Evolutionary conservation across 805 yeast species (phyloP).

Genomic region (Ogataea zsoltii): DNA sequence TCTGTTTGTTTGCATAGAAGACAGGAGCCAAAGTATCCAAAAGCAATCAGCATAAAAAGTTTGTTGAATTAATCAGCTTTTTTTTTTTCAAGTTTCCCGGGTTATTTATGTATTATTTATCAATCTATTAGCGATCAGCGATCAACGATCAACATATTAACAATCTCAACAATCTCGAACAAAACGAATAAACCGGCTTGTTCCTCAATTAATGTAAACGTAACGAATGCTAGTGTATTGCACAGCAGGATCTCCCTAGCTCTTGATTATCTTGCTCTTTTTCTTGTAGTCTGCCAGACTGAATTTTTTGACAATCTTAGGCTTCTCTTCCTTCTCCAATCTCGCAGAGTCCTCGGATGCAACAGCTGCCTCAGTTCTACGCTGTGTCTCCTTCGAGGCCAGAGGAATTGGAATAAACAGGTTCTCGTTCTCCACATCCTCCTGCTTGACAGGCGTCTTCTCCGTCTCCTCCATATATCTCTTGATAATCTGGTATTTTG

Average conservation of each 20-base stretch:
- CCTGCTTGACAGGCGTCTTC: neutral
- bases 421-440: constrained; percentile 3
- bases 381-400: constrained; percentile 12
- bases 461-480: constrained; percentile 14
- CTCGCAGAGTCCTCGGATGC: constrained; percentile 10
- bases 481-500: constrained; percentile 26
- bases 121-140: neutral
- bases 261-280: constrained; percentile 29
- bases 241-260: constrained; percentile 6
- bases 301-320: constrained; percentile 53
- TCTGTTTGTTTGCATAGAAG: constrained; percentile 1
- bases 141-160: no score
- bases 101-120: neutral
- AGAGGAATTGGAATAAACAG: constrained; percentile 19
- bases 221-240: constrained; percentile 4
- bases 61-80: constrained; percentile 22
- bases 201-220: constrained; percentile 3
- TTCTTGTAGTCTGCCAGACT: constrained; percentile 77
- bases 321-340: constrained; percentile 25
- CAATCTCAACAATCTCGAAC: no score
- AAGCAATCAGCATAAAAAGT: constrained; percentile 29
- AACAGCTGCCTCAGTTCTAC: constrained; percentile 9
- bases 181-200: no score
- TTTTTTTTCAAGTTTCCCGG: neutral
- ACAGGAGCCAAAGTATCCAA: constrained; percentile 9